Conservation (phyloP, 179 eudicot species). For the Sideroxylon spinosum region DNA sequence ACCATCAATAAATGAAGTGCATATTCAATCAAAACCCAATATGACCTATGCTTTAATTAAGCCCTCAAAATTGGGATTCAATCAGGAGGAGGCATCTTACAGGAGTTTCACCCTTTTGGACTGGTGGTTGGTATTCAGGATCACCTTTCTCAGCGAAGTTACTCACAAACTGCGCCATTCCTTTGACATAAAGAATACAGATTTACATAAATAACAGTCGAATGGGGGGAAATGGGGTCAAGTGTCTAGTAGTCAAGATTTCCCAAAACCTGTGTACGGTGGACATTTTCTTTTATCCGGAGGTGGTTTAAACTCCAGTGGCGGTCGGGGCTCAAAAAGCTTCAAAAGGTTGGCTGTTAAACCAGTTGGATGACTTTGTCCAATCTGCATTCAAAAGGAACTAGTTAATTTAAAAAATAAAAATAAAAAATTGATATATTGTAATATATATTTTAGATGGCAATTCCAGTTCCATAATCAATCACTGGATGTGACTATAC, state of each 20-base stretch:
- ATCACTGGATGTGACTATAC: not conserved
- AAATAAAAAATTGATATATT: not conserved
- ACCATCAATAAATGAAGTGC: not conserved
- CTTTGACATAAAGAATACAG: constrained; percentile 21
- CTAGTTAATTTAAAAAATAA: not conserved
- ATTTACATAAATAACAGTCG: not conserved
- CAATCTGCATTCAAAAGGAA: constrained; percentile 52
- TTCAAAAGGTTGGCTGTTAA: constrained; percentile 70
- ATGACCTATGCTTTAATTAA: not conserved
- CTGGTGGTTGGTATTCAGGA: constrained; percentile 90
- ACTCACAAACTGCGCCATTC: constrained; percentile 81
- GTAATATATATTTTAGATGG: not conserved
- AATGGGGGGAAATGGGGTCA: not conserved
- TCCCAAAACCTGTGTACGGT: constrained; percentile 53
- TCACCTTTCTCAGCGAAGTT: constrained; percentile 81
- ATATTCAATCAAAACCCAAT: not conserved
- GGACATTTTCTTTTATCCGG: constrained; percentile 91
- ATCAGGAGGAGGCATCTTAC: constrained; percentile 35
- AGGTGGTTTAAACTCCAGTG: constrained; percentile 84
- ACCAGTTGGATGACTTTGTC: constrained; percentile 90
- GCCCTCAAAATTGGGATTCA: not conserved
- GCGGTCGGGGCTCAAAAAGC: constrained; percentile 91
- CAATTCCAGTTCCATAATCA: not conserved
- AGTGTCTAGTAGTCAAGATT: not conserved
- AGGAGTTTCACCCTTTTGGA: constrained; percentile 69